Evolutionary conservation across 371 early-diverging fungal species (phyloP).

Genomic region (Mucor irregularis): DNA sequence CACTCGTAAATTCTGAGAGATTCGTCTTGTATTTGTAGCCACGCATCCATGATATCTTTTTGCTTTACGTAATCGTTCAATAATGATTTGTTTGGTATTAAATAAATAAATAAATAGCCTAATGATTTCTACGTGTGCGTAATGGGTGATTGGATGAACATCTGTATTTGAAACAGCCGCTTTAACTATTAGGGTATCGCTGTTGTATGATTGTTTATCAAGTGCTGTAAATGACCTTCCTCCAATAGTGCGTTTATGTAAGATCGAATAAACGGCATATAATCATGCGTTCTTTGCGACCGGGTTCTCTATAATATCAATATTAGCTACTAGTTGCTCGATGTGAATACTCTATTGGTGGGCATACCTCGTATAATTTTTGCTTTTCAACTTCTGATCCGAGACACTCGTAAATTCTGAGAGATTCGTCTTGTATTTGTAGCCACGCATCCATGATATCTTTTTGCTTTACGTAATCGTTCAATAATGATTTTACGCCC

Average conservation of each 20-base stretch:
- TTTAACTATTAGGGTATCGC: no score
- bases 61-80: neutral
- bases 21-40: slow-evolving; percentile 24
- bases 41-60: slow-evolving; percentile 17
- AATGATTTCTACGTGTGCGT: no score
- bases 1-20: slow-evolving; percentile 17
- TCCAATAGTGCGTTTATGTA: slow-evolving; percentile 19
- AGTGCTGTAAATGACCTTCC: slow-evolving; percentile 18
- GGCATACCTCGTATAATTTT: slow-evolving; percentile 16
- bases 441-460: slow-evolving; percentile 24
- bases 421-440: slow-evolving; percentile 17
- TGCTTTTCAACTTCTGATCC: slow-evolving; percentile 22
- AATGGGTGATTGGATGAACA: neutral
- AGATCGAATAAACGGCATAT: slow-evolving; percentile 26
- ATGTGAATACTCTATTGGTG: neutral
- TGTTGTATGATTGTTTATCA: neutral
- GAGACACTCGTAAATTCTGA: slow-evolving; percentile 20
- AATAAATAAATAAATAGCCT: neutral
- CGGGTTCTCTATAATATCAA: neutral
- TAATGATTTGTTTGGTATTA: neutral
- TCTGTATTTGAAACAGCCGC: neutral
- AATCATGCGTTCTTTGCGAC: slow-evolving; percentile 16
- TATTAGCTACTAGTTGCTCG: neutral
- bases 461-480: neutral
- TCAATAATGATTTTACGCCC: neutral